Conservation (phyloP, 768 basidiomycete genomes). For the Serendipita sp. region DNA sequence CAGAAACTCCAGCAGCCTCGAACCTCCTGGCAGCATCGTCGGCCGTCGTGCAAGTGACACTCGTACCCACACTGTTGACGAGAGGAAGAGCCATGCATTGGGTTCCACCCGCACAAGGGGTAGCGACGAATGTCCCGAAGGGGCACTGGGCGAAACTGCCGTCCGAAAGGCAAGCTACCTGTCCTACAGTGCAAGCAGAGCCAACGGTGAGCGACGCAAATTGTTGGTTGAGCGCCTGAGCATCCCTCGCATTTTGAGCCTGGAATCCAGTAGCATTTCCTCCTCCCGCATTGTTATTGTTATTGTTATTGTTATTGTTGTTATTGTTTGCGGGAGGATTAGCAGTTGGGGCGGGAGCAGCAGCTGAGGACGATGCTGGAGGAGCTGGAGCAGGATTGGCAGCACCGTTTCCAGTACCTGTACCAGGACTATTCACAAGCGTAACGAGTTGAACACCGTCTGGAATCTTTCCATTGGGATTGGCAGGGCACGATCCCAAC, state of each 20-base stretch:
- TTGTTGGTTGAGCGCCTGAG: constrained; percentile 30
- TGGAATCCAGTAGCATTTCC: constrained; percentile 17
- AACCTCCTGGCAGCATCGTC: constrained; percentile 33
- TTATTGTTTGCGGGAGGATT: no score
- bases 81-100: constrained; percentile 28
- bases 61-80: constrained; percentile 28
- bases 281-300: background rate
- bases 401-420: background rate
- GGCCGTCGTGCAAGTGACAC: constrained; percentile 35
- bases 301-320: no score
- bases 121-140: constrained; percentile 28
- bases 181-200: constrained; percentile 29
- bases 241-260: constrained; percentile 33
- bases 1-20: constrained; percentile 28
- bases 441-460: constrained; percentile 31
- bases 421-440: constrained; percentile 23
- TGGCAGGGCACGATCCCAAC: constrained; percentile 35
- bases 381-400: background rate
- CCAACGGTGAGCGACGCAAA: constrained; percentile 31
- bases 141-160: constrained; percentile 37
- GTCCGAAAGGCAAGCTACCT: constrained; percentile 14
- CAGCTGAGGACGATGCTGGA: background rate
- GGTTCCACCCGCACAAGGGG: constrained; percentile 22
- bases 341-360: background rate
- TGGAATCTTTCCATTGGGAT: constrained; percentile 31